Percentiles rank a stretch among this genome's conserved stretches.
Evolutionary conservation across 2,329 filamentous ascomycete species (phyloP).

Genomic region (Karstenula rhodostoma): DNA sequence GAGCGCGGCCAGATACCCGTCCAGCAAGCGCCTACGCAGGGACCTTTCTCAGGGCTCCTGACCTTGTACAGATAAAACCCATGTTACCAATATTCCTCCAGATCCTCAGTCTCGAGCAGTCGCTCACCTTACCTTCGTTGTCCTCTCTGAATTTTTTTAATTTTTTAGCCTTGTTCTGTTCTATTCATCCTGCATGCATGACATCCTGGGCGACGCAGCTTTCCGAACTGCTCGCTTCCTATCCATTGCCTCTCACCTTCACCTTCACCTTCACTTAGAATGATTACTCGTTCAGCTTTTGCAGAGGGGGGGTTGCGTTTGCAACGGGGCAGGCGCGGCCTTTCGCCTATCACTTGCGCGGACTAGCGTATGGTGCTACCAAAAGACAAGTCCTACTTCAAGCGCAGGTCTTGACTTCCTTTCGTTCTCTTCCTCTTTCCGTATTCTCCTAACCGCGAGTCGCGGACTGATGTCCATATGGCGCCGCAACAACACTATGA

Average conservation of each 20-base stretch:
- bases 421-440: neutral
- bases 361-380: neutral
- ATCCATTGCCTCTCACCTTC: constrained; percentile 12
- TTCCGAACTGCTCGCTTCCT: neutral
- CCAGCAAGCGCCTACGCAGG: constrained; percentile 12
- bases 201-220: neutral
- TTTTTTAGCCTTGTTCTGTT: neutral
- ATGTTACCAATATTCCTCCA: constrained; percentile 19
- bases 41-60: constrained; percentile 1
- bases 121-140: neutral
- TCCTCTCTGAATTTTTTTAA: neutral
- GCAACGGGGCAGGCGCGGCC: neutral
- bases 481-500: neutral
- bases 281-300: neutral
- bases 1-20: constrained; percentile 18
- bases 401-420: neutral
- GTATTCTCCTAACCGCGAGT: neutral
- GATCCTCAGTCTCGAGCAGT: neutral
- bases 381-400: neutral
- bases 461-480: neutral
- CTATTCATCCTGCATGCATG: neutral
- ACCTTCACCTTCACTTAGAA: neutral
- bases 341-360: neutral
- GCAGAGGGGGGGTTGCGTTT: neutral
- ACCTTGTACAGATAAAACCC: constrained; percentile 36